These are phyloP conservation scores for Triticum turgidum DNA, from an alignment of 176 grass and related monocot genomes.

Conservation along the genomic window DNA sequence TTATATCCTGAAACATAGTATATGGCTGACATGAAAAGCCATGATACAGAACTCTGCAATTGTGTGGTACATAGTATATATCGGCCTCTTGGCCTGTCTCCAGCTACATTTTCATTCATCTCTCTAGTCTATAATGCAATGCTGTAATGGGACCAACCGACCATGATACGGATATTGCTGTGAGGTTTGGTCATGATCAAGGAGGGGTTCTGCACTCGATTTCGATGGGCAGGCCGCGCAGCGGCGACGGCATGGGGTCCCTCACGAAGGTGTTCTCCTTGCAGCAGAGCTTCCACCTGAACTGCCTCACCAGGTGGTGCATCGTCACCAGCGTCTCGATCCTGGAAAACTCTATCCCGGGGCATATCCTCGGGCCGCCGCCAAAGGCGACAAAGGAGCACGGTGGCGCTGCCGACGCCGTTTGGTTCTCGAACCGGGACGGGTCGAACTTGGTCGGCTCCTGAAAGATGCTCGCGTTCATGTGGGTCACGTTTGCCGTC, in stretches of 20 bases:
- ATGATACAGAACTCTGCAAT: neutral
- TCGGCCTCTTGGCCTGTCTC: neutral
- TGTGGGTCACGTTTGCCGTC: slow-evolving; percentile 36
- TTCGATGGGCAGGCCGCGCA: slow-evolving; percentile 33
- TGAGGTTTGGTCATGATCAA: neutral
- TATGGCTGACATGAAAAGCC: neutral
- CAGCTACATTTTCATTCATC: neutral
- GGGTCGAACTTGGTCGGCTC: slow-evolving; percentile 43
- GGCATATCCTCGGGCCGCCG: slow-evolving; percentile 42
- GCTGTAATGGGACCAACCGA: no score
- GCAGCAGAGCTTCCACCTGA: slow-evolving; percentile 51
- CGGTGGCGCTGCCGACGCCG: neutral
- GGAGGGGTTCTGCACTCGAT: neutral
- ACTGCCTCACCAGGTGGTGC: slow-evolving; percentile 35
- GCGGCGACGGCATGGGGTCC: slow-evolving; percentile 44
- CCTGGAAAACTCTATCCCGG: slow-evolving; percentile 46
- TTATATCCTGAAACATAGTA: neutral
- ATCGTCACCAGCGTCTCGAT: slow-evolving; percentile 51
- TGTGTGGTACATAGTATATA: neutral
- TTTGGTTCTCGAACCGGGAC: slow-evolving; percentile 36
- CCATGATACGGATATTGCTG: neutral
- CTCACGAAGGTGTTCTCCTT: slow-evolving; percentile 37
- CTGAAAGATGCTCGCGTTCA: slow-evolving; percentile 41
- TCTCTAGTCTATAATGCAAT: neutral
- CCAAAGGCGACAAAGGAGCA: slow-evolving; percentile 55